phyloP scores from a whole-genome alignment of 225 moss, liverwort and hornwort genomes.

The Physcomitrellopsis africana region DNA sequence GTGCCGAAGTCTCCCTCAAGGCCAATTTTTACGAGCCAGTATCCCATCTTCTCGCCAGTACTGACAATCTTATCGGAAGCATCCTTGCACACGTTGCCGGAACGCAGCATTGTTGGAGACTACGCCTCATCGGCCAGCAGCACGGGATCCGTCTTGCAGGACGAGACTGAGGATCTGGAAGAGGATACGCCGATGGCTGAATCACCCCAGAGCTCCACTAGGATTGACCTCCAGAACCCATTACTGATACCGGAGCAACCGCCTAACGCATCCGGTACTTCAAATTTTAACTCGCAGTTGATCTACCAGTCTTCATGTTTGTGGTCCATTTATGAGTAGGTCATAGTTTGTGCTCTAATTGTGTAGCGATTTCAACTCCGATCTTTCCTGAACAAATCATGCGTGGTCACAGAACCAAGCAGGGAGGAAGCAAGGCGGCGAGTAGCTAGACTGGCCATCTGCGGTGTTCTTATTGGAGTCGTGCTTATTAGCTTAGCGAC shows the following conservation, averaged over 20 bases:
- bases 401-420: constrained; percentile 46
- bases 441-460: constrained; percentile 75
- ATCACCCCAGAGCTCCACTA: constrained; percentile 27
- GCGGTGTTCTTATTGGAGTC: constrained; percentile 63
- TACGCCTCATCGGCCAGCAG: constrained; percentile 63
- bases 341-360: not conserved
- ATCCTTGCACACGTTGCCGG: constrained; percentile 76
- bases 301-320: not conserved
- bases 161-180: constrained; percentile 40
- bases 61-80: constrained; percentile 86
- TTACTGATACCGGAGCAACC: constrained; percentile 42
- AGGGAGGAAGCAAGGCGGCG: constrained; percentile 89
- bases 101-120: constrained; percentile 44
- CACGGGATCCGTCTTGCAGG: constrained; percentile 35
- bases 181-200: constrained; percentile 40
- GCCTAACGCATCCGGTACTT: constrained; percentile 23
- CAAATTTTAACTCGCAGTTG: not conserved
- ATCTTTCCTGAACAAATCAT: constrained; percentile 13
- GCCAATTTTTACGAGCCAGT: constrained; percentile 57
- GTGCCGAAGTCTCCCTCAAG: constrained; percentile 39
- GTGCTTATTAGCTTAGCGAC: constrained; percentile 66
- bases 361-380: not conserved
- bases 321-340: not conserved
- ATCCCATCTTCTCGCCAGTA: constrained; percentile 78
- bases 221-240: constrained; percentile 39